Conservation (phyloP, 192 early-diverging fungal genomes). For the Backusella parvicylindrica region DNA sequence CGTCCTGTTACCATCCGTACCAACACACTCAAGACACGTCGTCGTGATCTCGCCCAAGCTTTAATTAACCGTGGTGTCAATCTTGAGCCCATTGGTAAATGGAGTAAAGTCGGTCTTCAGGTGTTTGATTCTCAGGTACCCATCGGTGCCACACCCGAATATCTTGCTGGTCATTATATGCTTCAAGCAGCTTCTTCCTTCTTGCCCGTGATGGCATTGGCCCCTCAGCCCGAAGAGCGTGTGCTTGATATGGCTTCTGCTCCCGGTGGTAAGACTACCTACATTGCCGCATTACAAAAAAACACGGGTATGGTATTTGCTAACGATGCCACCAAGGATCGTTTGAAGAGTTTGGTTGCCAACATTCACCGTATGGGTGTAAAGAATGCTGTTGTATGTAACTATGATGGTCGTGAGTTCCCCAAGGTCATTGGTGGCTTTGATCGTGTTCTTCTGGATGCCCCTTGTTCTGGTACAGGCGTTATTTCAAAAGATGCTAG, state of each 20-base stretch:
- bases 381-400: slow-evolving; percentile 65
- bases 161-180: slow-evolving; percentile 99
- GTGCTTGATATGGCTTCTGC: slow-evolving; percentile 97
- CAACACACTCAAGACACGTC: slow-evolving; percentile 92
- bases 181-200: slow-evolving; percentile 98
- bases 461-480: slow-evolving; percentile 98
- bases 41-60: slow-evolving; percentile 92
- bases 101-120: slow-evolving; percentile 96
- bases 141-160: slow-evolving; percentile 95
- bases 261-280: slow-evolving; percentile 97
- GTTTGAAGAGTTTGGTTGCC: slow-evolving; percentile 80
- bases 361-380: slow-evolving; percentile 36
- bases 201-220: slow-evolving; percentile 93
- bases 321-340: slow-evolving; percentile 94
- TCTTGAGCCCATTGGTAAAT: slow-evolving; percentile 97
- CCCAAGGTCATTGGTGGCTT: slow-evolving; percentile 96
- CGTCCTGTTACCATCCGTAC: slow-evolving; percentile 95
- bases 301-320: slow-evolving; percentile 97
- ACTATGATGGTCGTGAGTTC: slow-evolving; percentile 98
- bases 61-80: slow-evolving; percentile 96
- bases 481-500: slow-evolving; percentile 98
- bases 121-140: slow-evolving; percentile 95
- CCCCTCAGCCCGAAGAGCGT: slow-evolving; percentile 92
- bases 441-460: slow-evolving; percentile 95
- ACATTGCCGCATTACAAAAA: slow-evolving; percentile 93